phyloP scores from a whole-genome alignment of 768 basidiomycete species.

The Piloderma croceum region DNA sequence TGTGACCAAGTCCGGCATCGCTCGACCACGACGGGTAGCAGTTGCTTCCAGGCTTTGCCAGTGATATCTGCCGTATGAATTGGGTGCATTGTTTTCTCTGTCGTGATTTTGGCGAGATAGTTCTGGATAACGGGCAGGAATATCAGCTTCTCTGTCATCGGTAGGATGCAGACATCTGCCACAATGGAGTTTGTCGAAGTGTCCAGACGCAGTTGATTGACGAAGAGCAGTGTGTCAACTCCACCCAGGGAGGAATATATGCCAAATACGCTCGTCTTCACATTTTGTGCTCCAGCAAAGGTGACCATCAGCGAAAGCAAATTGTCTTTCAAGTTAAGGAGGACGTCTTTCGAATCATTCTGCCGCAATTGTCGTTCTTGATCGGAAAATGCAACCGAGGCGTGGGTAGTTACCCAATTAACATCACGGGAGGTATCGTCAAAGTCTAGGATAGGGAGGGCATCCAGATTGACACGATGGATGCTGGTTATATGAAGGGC shows the following conservation, averaged over 20 bases:
- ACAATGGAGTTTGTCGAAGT: conserved; percentile 20
- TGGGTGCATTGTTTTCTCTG: too few relatives aligned
- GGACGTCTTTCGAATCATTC: neutral
- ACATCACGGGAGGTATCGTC: conserved; percentile 7
- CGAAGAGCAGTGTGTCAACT: conserved; percentile 22
- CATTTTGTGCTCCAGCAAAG: conserved; percentile 2
- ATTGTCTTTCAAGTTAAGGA: neutral
- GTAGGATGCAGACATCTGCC: conserved; percentile 20
- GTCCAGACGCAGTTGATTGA: conserved; percentile 21
- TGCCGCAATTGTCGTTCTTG: too few relatives aligned
- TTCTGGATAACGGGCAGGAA: too few relatives aligned
- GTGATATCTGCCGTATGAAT: neutral
- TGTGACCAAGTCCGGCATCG: conserved; percentile 25
- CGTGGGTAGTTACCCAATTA: conserved; percentile 30
- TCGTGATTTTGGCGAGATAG: too few relatives aligned
- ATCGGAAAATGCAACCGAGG: conserved; percentile 25
- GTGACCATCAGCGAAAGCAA: neutral
- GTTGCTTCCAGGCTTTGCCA: conserved; percentile 21
- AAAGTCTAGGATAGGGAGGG: conserved; percentile 29
- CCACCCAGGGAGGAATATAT: conserved; percentile 12
- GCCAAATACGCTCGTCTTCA: conserved; percentile 9
- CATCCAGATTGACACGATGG: conserved; percentile 34
- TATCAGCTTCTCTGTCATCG: conserved; percentile 13
- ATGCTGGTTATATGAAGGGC: conserved; percentile 28
- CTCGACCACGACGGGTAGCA: conserved; percentile 27